Percentiles rank a stretch among this genome's conserved stretches.
Evolutionary conservation across 257 asterid species (phyloP).

Genomic region (Solanum megistacrolobum): DNA sequence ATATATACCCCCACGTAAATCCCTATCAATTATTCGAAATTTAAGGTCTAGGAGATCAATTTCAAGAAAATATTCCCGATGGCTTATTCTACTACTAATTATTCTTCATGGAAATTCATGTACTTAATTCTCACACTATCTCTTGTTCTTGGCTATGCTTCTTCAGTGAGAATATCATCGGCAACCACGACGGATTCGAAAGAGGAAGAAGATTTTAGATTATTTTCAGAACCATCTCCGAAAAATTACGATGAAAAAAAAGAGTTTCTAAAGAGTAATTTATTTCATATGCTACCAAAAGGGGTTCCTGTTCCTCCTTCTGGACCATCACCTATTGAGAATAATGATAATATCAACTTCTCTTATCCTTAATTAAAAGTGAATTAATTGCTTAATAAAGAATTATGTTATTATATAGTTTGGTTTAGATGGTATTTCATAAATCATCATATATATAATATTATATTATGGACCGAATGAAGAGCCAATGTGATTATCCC

Average conservation of each 20-base stretch:
- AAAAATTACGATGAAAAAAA: neutral
- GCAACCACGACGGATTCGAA: neutral
- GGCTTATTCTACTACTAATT: neutral
- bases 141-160: neutral
- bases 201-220: neutral
- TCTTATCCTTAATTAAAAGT: neutral
- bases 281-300: constrained; percentile 28
- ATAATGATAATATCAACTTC: neutral
- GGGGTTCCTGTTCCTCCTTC: constrained; percentile 38
- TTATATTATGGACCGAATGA: neutral
- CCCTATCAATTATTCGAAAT: neutral
- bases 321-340: constrained; percentile 39
- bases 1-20: neutral
- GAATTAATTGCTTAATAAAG: neutral
- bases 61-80: neutral
- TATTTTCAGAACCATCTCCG: neutral
- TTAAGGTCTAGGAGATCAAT: neutral
- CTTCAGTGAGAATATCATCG: neutral
- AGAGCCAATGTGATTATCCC: neutral
- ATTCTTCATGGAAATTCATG: neutral
- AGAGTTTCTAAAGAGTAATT: neutral
- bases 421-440: neutral
- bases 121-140: neutral
- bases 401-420: neutral
- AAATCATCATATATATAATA: neutral